phyloP scores from a whole-genome alignment of 805 yeast species.

The Candida hispaniensis region DNA sequence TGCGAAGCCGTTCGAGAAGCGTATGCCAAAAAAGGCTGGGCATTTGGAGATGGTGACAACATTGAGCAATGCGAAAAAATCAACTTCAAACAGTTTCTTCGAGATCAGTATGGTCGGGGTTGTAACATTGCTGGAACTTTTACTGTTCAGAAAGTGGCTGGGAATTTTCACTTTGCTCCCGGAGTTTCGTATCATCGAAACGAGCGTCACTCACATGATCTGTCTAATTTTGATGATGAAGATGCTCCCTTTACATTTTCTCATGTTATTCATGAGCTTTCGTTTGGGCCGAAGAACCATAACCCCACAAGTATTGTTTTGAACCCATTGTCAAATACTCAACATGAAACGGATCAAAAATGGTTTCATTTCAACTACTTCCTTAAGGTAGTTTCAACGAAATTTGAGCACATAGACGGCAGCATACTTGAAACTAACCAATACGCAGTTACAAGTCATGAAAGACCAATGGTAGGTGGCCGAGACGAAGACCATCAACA shows the following conservation, averaged over 20 bases:
- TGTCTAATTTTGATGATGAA: constrained; percentile 54
- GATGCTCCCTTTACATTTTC: constrained; percentile 55
- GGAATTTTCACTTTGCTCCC: constrained; percentile 92
- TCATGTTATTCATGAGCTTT: constrained; percentile 68
- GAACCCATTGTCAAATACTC: constrained; percentile 57
- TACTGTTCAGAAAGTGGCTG: constrained; percentile 72
- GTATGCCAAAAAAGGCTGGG: constrained; percentile 72
- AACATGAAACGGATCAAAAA: constrained; percentile 37
- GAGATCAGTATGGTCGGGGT: constrained; percentile 62
- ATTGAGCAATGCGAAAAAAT: constrained; percentile 81
- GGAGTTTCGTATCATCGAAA: constrained; percentile 59
- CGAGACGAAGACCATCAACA: constrained; percentile 84
- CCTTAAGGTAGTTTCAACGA: constrained; percentile 80
- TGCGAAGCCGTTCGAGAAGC: constrained; percentile 76
- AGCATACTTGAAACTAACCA: constrained; percentile 65
- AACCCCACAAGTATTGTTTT: constrained; percentile 23
- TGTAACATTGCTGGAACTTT: constrained; percentile 78
- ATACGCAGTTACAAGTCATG: constrained; percentile 79
- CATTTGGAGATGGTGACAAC: constrained; percentile 76
- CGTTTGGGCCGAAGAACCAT: constrained; percentile 47
- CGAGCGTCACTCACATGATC: constrained; percentile 67
- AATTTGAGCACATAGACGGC: constrained; percentile 60
- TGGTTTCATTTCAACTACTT: constrained; percentile 63
- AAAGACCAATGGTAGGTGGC: constrained; percentile 78
- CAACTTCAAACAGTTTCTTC: constrained; percentile 62